Evolutionary conservation across 768 basidiomycete species (phyloP), one percentile per base, ranked within the genome.

Genomic region (Macrolepiota dolichaula): DNA sequence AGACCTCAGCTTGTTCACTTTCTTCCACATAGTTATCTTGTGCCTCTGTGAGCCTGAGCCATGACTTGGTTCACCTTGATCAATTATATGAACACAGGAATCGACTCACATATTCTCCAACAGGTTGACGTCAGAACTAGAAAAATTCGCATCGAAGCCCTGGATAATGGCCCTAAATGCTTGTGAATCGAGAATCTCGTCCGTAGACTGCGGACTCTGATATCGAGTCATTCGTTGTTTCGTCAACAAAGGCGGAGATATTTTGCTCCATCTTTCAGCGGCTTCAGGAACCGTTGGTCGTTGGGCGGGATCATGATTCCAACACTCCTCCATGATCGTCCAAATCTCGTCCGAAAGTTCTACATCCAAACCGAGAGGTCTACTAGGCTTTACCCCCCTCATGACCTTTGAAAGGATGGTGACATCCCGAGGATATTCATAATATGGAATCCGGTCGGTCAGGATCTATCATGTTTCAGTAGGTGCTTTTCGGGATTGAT

Each of bases 391-490:
- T 25, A 46, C 38, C 10, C 70, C 71, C 32, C 42, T 40, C 25
- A 59, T 52, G 5, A 72, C 61, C 29, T 64, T 67, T 4, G 66
- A 25, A 12, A 72, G 70, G 7, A 74, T 70, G 3, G 66, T 62
- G 1, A 4, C 49, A 49, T 53, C 68, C 59, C 51, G 61, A 57
- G 7, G 42, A 12, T 7, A 67, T 62, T 44, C 70, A 63, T 67
- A 56, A 52, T 71, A 74, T 11, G 74, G 74, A 17, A 67, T 50
- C 1, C 63, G 57, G 13, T 67, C 68, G 0, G 69, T 67, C 49
- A 70, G 70, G 2, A 73, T 65, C 72, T 73, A 52, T 11, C 36
- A 25, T n/a, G 15, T 22, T n/a, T 19, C 12, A 36, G 27, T 42
- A 42, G 29, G 2, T 3, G 15, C 7, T 55, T 32, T 4, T 44